These are phyloP conservation scores for Trichosporon asahii DNA, from an alignment of 1,284 basidiomycete genomes.

Conservation along the genomic window DNA sequence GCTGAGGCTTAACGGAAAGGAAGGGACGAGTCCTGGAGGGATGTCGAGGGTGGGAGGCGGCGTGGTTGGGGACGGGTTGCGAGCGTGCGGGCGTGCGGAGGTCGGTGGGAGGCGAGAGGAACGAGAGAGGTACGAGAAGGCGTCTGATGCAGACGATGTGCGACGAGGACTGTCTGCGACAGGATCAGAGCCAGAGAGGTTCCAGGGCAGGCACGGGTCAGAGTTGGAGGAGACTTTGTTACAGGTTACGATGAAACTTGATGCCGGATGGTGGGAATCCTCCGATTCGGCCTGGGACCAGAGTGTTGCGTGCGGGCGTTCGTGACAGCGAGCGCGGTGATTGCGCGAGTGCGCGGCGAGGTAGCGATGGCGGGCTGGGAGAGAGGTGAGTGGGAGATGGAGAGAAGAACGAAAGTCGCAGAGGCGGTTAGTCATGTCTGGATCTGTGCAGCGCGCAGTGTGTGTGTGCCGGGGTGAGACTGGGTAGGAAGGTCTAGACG, in stretches of 20 bases:
- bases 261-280: neutral
- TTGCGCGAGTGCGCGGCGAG: neutral
- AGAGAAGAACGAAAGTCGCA: neutral
- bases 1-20: neutral
- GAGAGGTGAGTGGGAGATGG: neutral
- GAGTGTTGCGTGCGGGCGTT: neutral
- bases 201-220: neutral
- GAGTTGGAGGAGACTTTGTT: slow-evolving; percentile 8
- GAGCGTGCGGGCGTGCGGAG: neutral
- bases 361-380: neutral
- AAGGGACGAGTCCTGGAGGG: neutral
- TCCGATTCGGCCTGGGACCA: neutral
- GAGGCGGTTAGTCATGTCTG: neutral
- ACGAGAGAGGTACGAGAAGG: neutral
- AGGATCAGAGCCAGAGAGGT: neutral
- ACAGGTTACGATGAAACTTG: slow-evolving; percentile 9
- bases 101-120: neutral
- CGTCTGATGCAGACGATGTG: neutral
- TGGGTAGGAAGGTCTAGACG: neutral
- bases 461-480: too few species aligned
- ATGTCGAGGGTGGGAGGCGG: neutral
- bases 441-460: neutral
- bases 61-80: neutral
- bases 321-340: neutral
- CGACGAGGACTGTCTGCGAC: neutral